Conservation (phyloP, 306 rosid genomes). For the Quercus bicolor region DNA sequence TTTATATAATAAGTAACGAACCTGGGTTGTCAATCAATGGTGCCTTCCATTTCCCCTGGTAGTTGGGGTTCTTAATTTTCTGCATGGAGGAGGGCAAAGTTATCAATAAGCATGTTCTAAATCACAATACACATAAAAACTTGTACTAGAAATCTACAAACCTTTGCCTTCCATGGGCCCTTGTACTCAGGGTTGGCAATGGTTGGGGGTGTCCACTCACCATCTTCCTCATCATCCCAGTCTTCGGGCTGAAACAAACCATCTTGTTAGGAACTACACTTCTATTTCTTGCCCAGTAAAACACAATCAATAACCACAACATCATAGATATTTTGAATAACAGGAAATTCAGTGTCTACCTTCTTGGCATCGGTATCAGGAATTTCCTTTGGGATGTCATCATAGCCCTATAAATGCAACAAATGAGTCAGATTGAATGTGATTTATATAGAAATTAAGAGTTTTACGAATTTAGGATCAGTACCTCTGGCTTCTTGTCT, state of each 20-base stretch:
- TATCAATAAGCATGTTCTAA: constrained; percentile 7
- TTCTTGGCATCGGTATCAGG: constrained; percentile 89
- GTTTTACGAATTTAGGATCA: background rate
- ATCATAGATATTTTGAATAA: background rate
- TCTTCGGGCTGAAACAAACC: constrained; percentile 75
- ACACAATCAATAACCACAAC: background rate
- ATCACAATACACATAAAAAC: background rate
- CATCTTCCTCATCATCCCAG: constrained; percentile 99
- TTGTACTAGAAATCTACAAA: constrained; percentile 27
- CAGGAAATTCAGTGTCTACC: constrained; percentile 36
- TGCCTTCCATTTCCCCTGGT: constrained; percentile 96
- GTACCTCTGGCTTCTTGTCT: constrained; percentile 96
- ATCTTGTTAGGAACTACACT: constrained; percentile 15
- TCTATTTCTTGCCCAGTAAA: background rate
- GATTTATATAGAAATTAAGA: background rate
- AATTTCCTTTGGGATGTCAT: constrained; percentile 83
- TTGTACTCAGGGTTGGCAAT: constrained; percentile 94
- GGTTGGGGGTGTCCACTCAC: constrained; percentile 99
- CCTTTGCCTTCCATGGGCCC: constrained; percentile 98
- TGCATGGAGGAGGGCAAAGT: constrained; percentile 26
- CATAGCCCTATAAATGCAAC: constrained; percentile 64
- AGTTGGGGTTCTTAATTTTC: constrained; percentile 97
- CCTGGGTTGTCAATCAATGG: constrained; percentile 98
- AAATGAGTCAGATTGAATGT: constrained; percentile 15
- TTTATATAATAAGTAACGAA: constrained; percentile 11